Evolutionary conservation across 306 rosid species (phyloP).

Genomic region (Sicyos baderoa): DNA sequence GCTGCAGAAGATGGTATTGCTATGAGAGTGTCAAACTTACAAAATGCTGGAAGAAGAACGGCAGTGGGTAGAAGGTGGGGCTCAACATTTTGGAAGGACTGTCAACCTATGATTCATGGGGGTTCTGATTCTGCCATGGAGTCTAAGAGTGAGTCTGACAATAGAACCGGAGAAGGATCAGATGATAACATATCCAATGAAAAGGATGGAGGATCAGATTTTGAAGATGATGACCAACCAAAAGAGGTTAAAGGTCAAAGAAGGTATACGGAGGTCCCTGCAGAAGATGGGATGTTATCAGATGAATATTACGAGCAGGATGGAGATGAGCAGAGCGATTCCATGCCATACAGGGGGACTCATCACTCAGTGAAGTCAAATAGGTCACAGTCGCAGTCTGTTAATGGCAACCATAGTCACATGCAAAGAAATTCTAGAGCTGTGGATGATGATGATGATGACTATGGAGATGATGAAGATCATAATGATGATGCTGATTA

Average conservation of each 20-base stretch:
- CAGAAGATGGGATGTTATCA: constrained; percentile 83
- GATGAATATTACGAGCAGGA: constrained; percentile 99
- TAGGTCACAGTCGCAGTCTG: constrained; percentile 52
- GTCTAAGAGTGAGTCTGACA: constrained; percentile 66
- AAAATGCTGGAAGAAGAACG: constrained; percentile 54
- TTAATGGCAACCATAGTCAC: constrained; percentile 27
- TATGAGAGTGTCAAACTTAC: constrained; percentile 42
- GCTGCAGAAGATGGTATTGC: constrained; percentile 39
- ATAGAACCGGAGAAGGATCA: constrained; percentile 48
- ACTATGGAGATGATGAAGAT: constrained; percentile 28
- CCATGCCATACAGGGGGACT: constrained; percentile 42
- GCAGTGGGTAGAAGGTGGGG: constrained; percentile 80
- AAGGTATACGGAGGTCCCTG: constrained; percentile 68
- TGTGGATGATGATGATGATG: constrained; percentile 36
- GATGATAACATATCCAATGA: constrained; percentile 65
- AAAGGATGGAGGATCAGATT: constrained; percentile 59
- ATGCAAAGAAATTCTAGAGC: constrained; percentile 47
- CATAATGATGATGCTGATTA: constrained; percentile 72
- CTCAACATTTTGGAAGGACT: constrained; percentile 92
- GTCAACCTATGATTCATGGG: constrained; percentile 66
- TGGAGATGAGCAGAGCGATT: constrained; percentile 80
- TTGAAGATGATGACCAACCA: constrained; percentile 65
- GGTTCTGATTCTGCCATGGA: constrained; percentile 80
- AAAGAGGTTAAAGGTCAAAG: constrained; percentile 57
- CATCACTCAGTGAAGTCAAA: constrained; percentile 40